Conservation (phyloP, 2,329 filamentous ascomycete genomes). For the Bertia moriformis region DNA sequence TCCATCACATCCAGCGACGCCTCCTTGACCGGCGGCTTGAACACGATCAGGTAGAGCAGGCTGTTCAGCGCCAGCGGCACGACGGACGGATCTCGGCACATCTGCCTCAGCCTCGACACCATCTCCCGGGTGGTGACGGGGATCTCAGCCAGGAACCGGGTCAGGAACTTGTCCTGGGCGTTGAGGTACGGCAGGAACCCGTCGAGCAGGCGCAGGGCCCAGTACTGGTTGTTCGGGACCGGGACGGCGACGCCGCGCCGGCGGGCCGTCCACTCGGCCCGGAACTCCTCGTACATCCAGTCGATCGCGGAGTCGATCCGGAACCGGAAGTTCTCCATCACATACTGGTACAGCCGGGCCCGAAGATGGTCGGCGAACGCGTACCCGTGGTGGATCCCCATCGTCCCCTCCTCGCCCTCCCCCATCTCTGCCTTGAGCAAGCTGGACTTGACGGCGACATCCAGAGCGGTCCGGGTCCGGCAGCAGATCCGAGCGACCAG, state of each 20-base stretch:
- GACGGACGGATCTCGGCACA: conserved; percentile 53
- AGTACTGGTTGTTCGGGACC: conserved; percentile 62
- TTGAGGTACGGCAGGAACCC: conserved; percentile 85
- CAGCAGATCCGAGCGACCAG: conserved; percentile 69
- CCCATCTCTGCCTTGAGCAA: no score
- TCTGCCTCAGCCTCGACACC: conserved; percentile 54
- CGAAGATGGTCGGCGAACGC: conserved; percentile 64
- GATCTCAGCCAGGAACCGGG: conserved; percentile 82
- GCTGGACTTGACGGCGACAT: conserved; percentile 21
- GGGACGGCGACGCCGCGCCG: conserved; percentile 19
- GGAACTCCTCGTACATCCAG: conserved; percentile 97
- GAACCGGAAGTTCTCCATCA: conserved; percentile 80
- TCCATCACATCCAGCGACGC: conserved; percentile 50
- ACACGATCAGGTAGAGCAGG: conserved; percentile 52
- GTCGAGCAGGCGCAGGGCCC: conserved; percentile 69
- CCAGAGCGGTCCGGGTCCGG: conserved; percentile 63
- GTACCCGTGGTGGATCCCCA: conserved; percentile 35
- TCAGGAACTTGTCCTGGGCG: conserved; percentile 74
- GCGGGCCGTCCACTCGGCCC: conserved; percentile 60
- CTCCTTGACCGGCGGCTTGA: conserved; percentile 49
- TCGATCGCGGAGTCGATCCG: conserved; percentile 81
- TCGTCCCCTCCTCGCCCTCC: conserved; percentile 3
- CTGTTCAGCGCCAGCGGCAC: conserved; percentile 49
- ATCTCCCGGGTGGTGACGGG: conserved; percentile 63
- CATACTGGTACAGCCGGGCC: conserved; percentile 67